Base-by-base conservation (phyloP, 192 early-diverging fungal species). In the Gamsiella multidivaricata region DNA sequence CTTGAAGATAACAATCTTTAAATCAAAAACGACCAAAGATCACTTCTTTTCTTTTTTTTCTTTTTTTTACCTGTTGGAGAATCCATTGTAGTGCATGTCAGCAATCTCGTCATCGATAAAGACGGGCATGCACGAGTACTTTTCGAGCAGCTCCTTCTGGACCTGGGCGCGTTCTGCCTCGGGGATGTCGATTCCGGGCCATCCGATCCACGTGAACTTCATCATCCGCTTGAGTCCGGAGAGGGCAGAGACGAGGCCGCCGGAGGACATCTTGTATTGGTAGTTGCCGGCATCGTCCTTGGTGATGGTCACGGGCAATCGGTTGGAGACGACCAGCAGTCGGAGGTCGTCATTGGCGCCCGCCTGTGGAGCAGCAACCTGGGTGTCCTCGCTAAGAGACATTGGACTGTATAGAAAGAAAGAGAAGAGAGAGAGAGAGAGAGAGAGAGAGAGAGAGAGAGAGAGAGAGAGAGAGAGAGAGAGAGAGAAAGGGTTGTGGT, bases 191-290 rank as follows among this genome's bases (percentile, higher is more conserved):
- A 96, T 68, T 55, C 97, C 94, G 18, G 97, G 96, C 98, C 98
- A 99, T 11, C 98, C 98, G 70, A 98, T 96, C 98, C 98, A 99
- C 0, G 92, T 96, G 81, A 98, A 99, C 53, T 87, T 84, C 95
- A 96, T 98, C 78, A 95, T 89, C 62, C 93, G 93, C 81, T 96
- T 95, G 43, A 99, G 82, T 3, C 98, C 98, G 18, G 91, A 93
- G 28, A 99, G 83, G 20, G 95, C 98, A 17, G 94, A 92, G 26
- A 99, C 97, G 10, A 99, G 88, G 0, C 98, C 98, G 42, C 98
- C 98, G 0, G 95, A 94, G 42, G 92, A 94, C 87, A 96, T 93
- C 65, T 88, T 88, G 82, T 91, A 95, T 46, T 81, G 51, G 55
- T 86, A 83, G 49, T 80, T 69, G 26, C 78, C 79, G 54, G 83